Base-by-base conservation (phyloP, 805 yeast genomes). In the Hanseniaspora hatyaiensis region DNA sequence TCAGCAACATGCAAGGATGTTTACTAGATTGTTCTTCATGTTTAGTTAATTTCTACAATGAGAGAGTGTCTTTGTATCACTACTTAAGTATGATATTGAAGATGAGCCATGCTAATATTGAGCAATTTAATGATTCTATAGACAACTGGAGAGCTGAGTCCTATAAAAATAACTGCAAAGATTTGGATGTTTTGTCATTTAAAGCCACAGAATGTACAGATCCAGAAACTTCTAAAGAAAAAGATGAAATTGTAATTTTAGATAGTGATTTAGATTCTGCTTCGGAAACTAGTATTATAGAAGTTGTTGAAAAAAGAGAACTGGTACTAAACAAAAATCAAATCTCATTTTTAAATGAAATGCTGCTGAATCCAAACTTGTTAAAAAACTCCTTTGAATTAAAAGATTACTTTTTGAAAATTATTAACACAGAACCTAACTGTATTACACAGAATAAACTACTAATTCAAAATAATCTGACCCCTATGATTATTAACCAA, bases 1-100 rank as follows among this genome's bases (percentile, higher is more conserved):
- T 69, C 41, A 65, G 65, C 8, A 53, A 55, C 12, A 64, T 74
- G 41, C 59, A 61, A 3, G 58, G 61, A 1, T 63, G 70, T 20
- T 60, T 82, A 12, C 60, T 64, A 31, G 50, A 57, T 3, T 82
- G 92, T 60, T 63, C 68, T 2, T 62, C 68, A 4, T 82, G 92
- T 61, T 63, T 77, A 5, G 51, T 65, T 19, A 60, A 67, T 26
- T 82, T 78, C 54, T 75, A 77, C 50, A 59, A 65, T 34, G 77
- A 78, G 3, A 69, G 78, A 54, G 69, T 76, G 12, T 62, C 63
- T 19, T 60, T 80, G 48, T 63, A 75, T 40, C 65, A 71, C 43
- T 74, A 71, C 32, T 78, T 81, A 56, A 66, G 75, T 2, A 57
- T 68, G 4, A 65, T 68, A 24, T 66, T 84, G 57, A 66, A 68